Evolutionary conservation across 2,329 filamentous ascomycete species (phyloP), one percentile per base, ranked within the genome.

Genomic region (Penicillium vulpinum): DNA sequence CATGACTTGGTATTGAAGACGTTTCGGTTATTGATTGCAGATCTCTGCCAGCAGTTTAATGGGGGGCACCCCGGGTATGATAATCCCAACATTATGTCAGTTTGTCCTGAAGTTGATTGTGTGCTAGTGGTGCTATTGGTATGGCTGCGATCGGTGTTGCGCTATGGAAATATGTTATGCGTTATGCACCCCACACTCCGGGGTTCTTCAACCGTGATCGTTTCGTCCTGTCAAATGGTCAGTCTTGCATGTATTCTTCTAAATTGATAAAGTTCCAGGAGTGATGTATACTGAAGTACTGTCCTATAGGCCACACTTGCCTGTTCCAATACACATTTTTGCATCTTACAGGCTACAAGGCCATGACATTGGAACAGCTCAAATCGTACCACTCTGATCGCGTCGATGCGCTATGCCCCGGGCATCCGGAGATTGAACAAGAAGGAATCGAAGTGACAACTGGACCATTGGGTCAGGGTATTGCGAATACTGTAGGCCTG

Each of bases 31-130:
- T 73, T 89, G 29, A 86, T 89, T 57, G 85, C 87, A 43, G 87
- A 90, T 67, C 73, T 90, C 3, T 89, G 86, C 65, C 81, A 89
- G 68, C 86, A 89, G 62, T 90, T 88, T 72, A 84, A 84, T 60
- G 86, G 86, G 35, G 87, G 87, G 0, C 87, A 89, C 67, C 87
- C 86, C 18, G 87, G 86, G 83, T 86, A 76, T 51, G 49, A 22
- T 38, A 2, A 11, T 26, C 2, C 2, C 4, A 38, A 21, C 18
- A 22, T 43, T 13, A n/a, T 16, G 16, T 18, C 2, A 5, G 8
- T 31, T 13, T 18, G 13, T 18, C 5, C 21, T 45, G 18, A 39
- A 43, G 18, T 7, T 57, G 28, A 56, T 45, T 22, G 4, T 21
- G 7, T 31, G 28, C 11, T 40, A 81, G 80, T 57, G 78, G 79